These are phyloP conservation scores for Crithidia fasciculata DNA, from an alignment of 208 protist genomes.

Conservation along the genomic window DNA sequence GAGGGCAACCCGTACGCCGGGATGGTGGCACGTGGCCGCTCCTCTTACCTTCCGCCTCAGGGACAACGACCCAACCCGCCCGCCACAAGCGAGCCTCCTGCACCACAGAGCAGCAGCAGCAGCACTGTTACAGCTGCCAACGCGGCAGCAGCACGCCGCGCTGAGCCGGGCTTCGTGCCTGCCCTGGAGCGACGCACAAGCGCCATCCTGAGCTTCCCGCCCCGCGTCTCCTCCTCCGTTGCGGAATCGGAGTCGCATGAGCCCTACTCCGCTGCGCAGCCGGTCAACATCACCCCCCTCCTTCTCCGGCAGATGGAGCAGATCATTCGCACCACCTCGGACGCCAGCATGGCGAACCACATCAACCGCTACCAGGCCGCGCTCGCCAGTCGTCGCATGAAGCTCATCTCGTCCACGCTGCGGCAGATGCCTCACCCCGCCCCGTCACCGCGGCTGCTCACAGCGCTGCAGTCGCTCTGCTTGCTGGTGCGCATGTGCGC, in stretches of 20 bases:
- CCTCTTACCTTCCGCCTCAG: neutral
- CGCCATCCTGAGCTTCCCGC: slow-evolving; percentile 7
- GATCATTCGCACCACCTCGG: slow-evolving; percentile 4
- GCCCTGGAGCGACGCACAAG: slow-evolving; percentile 8
- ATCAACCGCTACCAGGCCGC: slow-evolving; percentile 32
- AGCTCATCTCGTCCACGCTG: slow-evolving; percentile 20
- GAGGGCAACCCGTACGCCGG: slow-evolving; percentile 21
- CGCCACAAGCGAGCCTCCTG: neutral
- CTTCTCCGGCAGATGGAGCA: slow-evolving; percentile 11
- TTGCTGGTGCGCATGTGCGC: slow-evolving; percentile 30
- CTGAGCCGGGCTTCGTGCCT: neutral
- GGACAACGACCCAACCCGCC: neutral
- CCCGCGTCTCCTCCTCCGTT: slow-evolving; percentile 11
- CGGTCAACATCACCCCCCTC: slow-evolving; percentile 17
- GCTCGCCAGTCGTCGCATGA: slow-evolving; percentile 27
- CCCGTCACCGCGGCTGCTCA: slow-evolving; percentile 29
- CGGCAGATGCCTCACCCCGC: slow-evolving; percentile 27
- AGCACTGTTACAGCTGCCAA: too few species aligned
- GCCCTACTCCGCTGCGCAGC: slow-evolving; percentile 7
- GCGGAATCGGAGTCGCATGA: slow-evolving; percentile 17
- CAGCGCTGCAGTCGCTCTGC: slow-evolving; percentile 23
- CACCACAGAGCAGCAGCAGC: neutral
- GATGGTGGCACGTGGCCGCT: slow-evolving; percentile 17
- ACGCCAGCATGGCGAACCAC: slow-evolving; percentile 2
- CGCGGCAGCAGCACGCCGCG: neutral